Conservation (phyloP, 208 protist genomes). For the Tritrichomonas musculus region DNA sequence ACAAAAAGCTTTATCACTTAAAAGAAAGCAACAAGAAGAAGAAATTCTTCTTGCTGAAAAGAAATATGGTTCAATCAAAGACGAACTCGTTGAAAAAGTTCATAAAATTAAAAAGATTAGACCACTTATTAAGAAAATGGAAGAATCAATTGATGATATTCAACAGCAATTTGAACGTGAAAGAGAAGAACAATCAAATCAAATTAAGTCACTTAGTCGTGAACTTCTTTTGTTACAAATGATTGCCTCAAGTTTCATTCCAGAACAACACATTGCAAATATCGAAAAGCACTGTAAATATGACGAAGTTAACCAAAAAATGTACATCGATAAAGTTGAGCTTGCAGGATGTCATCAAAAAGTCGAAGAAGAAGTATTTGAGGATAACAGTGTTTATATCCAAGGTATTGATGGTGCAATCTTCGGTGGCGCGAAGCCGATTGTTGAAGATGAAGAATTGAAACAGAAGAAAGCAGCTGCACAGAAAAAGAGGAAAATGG, state of each 20-base stretch:
- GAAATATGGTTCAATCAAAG: constrained; percentile 7
- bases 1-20: background rate
- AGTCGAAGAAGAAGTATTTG: background rate
- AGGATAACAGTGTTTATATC: background rate
- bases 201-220: background rate
- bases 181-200: background rate
- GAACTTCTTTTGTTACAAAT: background rate
- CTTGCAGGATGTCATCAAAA: background rate
- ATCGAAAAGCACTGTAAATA: background rate
- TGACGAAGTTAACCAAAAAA: background rate
- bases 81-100: background rate
- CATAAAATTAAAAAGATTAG: background rate
- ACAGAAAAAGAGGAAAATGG: background rate
- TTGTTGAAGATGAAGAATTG: background rate
- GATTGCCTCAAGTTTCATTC: background rate
- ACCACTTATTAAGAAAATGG: background rate
- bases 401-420: background rate
- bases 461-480: background rate
- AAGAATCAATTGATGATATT: background rate
- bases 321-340: background rate
- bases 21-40: background rate
- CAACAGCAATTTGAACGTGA: background rate
- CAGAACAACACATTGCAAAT: background rate
- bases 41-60: background rate
- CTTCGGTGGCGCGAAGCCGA: background rate